Evolutionary conservation across 495 filamentous ascomycete genomes (phyloP), one percentile per base, ranked within the genome.

Genomic region (Neurospora sp.): DNA sequence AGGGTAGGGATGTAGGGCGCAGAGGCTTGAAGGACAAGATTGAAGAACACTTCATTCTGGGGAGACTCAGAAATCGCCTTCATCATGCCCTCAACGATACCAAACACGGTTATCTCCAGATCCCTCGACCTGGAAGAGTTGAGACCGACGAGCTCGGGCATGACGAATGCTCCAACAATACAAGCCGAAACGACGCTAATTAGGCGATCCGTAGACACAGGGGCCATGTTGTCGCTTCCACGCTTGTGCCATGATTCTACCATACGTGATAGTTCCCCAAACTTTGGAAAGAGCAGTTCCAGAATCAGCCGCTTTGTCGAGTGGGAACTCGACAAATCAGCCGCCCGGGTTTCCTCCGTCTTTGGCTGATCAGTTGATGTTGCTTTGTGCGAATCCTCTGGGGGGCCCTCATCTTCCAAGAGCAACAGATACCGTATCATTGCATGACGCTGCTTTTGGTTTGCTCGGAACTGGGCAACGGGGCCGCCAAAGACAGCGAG

Each of bases 241-340:
- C 80, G 80, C 59, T 78, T 83, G 53, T 80, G 81, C 86, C 85
- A 88, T 35, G 78, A 78, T 61, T 81, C 78, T 22, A 81, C 77
- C 61, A 87, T 53, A 16, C 75, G 75, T 39, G 72, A 78, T 31
- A 84, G 75, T 39, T 85, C 84, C 68, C 84, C 79, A 12, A 86
- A 73, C 72, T 86, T 87, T 7, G 84, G 80, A 39, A 77, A 79
- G 42, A 87, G 78, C 8, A 87, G 78, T 69, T 88, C 87, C 9
- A 87, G 75, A 39, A 85, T 80, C 18, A 87, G 77, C 53, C 84
- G 84, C 71, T 80, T 85, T 48, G 81, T 79, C 4, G 83, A 77
- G 68, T 85, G 79, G 11, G 82, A 79, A 71, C 81, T 81, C 3
- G 80, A 75, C 16, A 77, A 77, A 72, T 86, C 83, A 20, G 73